These are phyloP conservation scores for Aspergillus oerlinghausenensis DNA, from an alignment of 2,329 filamentous ascomycete genomes.

Conservation along the genomic window DNA sequence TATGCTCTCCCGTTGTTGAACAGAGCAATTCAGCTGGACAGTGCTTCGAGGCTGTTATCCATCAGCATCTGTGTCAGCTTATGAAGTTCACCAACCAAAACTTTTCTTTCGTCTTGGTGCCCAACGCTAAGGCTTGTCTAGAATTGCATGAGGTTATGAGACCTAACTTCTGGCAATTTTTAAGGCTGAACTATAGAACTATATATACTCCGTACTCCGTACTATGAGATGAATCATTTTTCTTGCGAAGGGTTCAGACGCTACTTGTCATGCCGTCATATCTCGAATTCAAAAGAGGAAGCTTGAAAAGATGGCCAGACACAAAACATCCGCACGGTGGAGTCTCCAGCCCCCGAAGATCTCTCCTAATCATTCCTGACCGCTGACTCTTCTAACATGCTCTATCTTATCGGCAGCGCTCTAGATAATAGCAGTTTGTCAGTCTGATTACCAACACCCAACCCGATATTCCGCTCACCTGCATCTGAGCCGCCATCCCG, in stretches of 20 bases:
- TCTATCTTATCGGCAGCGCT: constrained; percentile 34
- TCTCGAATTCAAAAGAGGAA: neutral
- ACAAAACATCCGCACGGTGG: neutral
- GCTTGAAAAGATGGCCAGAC: too few relatives aligned
- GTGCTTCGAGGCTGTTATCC: too few relatives aligned
- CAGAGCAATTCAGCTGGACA: neutral
- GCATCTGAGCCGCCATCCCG: constrained; percentile 32
- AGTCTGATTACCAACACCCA: constrained; percentile 5
- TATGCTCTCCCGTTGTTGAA: neutral
- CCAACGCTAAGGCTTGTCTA: neutral
- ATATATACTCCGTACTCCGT: too few relatives aligned
- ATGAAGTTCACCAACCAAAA: neutral
- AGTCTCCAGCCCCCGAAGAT: neutral
- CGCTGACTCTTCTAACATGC: constrained; percentile 16
- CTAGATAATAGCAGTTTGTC: constrained; percentile 11
- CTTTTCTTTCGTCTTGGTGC: neutral
- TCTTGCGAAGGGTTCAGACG: neutral
- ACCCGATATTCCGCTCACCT: constrained; percentile 19
- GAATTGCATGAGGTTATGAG: neutral
- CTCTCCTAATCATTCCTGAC: neutral
- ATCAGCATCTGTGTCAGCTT: neutral
- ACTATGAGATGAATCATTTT: neutral
- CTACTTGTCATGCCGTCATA: neutral
- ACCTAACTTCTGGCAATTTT: neutral
- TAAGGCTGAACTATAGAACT: neutral